These are phyloP conservation scores for Trametes villosa DNA, from an alignment of 768 basidiomycete genomes.

Conservation along the genomic window DNA sequence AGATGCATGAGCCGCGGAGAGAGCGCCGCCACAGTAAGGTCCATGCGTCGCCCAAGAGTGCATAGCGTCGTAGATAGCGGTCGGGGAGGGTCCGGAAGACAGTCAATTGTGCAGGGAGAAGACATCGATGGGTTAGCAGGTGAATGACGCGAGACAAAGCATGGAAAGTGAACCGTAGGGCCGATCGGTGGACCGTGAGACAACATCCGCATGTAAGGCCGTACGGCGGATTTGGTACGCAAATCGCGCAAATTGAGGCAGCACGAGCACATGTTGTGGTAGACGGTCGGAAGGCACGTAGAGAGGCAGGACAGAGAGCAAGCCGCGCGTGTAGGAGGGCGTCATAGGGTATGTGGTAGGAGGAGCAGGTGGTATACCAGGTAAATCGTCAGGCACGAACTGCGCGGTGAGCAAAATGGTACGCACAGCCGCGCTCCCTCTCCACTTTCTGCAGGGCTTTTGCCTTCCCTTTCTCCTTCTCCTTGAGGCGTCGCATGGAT, in stretches of 20 bases:
- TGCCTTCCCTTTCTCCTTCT: conserved; percentile 74
- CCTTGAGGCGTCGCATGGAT: conserved; percentile 76
- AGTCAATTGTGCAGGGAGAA: no score
- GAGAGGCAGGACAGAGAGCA: no score
- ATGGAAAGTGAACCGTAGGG: background rate
- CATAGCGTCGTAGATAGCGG: background rate
- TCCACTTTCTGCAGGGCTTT: conserved; percentile 75
- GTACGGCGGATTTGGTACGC: background rate
- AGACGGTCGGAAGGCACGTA: no score
- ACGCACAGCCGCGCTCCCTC: conserved; percentile 78
- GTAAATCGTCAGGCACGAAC: background rate
- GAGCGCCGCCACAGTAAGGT: conserved; percentile 1
- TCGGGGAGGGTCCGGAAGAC: background rate
- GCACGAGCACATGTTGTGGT: no score
- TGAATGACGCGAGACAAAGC: no score
- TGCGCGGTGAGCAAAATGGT: background rate
- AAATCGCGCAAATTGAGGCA: background rate
- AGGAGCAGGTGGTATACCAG: background rate
- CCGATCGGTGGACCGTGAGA: background rate
- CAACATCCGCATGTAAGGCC: background rate
- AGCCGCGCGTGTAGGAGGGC: background rate
- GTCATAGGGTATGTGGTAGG: background rate
- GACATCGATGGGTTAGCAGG: background rate
- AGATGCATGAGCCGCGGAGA: background rate
- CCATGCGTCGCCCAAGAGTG: background rate